A percentile compares a stretch with the other conserved stretches of the same genome.
Conservation (phyloP, 2,329 filamentous ascomycete species). For the Plenodomus lindquistii region DNA sequence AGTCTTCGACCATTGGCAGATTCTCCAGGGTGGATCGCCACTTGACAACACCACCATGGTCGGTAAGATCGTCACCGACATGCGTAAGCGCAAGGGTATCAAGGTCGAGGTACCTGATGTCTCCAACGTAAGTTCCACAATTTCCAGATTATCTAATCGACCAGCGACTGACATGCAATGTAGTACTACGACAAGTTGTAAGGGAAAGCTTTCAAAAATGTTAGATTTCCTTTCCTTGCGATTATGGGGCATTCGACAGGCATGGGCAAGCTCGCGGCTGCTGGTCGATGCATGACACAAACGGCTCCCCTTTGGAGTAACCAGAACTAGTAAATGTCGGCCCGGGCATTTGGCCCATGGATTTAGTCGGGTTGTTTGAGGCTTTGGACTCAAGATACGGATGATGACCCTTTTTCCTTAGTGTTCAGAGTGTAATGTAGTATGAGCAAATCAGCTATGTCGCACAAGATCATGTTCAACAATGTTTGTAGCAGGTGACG, state of each 20-base stretch:
- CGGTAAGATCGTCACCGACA: constrained; percentile 80
- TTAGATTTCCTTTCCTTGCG: constrained; percentile 49
- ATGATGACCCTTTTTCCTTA: constrained; percentile 41
- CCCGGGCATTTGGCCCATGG: constrained; percentile 39
- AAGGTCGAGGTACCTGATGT: constrained; percentile 92
- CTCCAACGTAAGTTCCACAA: constrained; percentile 78
- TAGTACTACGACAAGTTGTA: constrained; percentile 99
- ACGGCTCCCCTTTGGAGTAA: constrained; percentile 36
- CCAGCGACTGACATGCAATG: constrained; percentile 47
- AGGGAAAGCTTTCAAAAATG: constrained; percentile 50
- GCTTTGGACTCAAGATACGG: constrained; percentile 36
- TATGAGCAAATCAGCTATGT: constrained; percentile 36
- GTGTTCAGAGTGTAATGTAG: constrained; percentile 44
- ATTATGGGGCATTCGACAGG: constrained; percentile 38
- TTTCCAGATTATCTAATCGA: neutral
- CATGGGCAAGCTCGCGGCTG: constrained; percentile 41
- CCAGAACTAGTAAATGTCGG: constrained; percentile 44
- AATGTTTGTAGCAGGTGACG: constrained; percentile 4
- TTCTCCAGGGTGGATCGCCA: constrained; percentile 90
- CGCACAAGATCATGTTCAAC: constrained; percentile 17
- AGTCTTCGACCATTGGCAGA: constrained; percentile 99
- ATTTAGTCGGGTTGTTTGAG: constrained; percentile 32
- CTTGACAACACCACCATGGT: constrained; percentile 82
- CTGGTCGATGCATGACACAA: constrained; percentile 39
- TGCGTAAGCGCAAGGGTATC: constrained; percentile 99